Base-by-base conservation (phyloP, 208 protist genomes). In the Acanthamoeba culbertsoni region DNA sequence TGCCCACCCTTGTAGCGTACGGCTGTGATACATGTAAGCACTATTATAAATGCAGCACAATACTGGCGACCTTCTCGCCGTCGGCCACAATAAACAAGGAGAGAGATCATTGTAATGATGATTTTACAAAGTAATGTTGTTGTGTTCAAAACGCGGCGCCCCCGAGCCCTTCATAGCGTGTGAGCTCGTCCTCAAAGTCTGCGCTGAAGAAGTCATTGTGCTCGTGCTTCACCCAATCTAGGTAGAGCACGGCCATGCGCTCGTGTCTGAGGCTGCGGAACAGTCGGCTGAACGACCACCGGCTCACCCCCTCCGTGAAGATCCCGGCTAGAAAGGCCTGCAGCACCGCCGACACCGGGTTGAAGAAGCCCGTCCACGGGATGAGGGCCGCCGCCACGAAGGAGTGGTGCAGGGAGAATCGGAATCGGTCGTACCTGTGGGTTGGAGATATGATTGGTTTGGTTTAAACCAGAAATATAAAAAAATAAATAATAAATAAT, bases 191-290 rank as follows among this genome's bases (percentile, higher is more conserved):
- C 3, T 14, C 26, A 35, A 65, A 62, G 53, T 71, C 48, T 4
- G 45, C 20, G n/a, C n/a, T n/a, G 57, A 90, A 18, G 33, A 68
- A 90, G 33, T 90, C 82, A 14, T 51, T 90, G 48, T 43, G 53
- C 10, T 68, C 51, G 57, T 90, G 82, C 86, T 92, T 92, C 23
- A 92, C 55, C 86, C 86, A 92, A 35, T 51, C 59, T 37, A 92
- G 31, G 37, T 92, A 92, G 59, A 92, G 37, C 86, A 71, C 33
- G 45, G n/a, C 46, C 14, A 18, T 26, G 7, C 48, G 40, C 59
- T 79, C 62, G n/a, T 77, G 57, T 42, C 18, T 35, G 33, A 59
- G 48, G 86, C 86, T 92, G 18, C 48, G 40, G 59, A 71, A 92
- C 86, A 77, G 55, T 14, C 45, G 42, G 10, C 5, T 18, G 62